Conservation (phyloP, 2,329 filamentous ascomycete species). For the Coniella lustricola region DNA sequence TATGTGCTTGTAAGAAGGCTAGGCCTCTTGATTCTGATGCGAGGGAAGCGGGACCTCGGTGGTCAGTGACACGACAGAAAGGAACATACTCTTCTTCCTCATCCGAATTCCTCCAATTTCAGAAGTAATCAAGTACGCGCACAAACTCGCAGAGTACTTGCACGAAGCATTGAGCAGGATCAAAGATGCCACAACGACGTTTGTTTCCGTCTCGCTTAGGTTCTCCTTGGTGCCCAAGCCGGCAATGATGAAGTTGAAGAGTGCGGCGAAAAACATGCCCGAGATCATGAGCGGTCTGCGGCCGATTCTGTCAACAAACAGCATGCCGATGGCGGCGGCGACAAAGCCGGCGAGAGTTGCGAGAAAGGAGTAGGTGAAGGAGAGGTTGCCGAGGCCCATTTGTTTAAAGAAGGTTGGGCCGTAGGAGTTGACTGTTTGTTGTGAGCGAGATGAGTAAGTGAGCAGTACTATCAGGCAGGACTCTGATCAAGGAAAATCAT, state of each 20-base stretch:
- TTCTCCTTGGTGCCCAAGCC: constrained; percentile 4
- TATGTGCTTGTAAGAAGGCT: too few relatives aligned
- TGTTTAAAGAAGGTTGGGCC: constrained; percentile 5
- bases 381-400: background rate
- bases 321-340: background rate
- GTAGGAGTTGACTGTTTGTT: constrained; percentile 3
- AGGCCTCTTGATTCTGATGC: too few relatives aligned
- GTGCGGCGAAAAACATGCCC: constrained; percentile 1
- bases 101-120: constrained; percentile 10
- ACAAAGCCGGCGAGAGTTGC: background rate
- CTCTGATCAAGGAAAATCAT: too few relatives aligned
- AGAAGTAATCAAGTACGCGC: constrained; percentile 4
- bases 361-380: constrained; percentile 10
- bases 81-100: constrained; percentile 12
- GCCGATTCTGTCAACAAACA: constrained; percentile 6
- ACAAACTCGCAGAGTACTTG: constrained; percentile 4
- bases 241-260: constrained; percentile 7
- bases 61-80: background rate
- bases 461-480: too few relatives aligned
- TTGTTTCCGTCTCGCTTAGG: background rate
- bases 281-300: constrained; percentile 9
- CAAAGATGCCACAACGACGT: constrained; percentile 5
- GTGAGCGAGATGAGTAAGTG: background rate
- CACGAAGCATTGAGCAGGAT: constrained; percentile 5
- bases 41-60: too few relatives aligned